Percentiles rank a stretch among this genome's conserved stretches.
phyloP scores from a whole-genome alignment of 441 rosid genomes.

The Kokia cookei region DNA sequence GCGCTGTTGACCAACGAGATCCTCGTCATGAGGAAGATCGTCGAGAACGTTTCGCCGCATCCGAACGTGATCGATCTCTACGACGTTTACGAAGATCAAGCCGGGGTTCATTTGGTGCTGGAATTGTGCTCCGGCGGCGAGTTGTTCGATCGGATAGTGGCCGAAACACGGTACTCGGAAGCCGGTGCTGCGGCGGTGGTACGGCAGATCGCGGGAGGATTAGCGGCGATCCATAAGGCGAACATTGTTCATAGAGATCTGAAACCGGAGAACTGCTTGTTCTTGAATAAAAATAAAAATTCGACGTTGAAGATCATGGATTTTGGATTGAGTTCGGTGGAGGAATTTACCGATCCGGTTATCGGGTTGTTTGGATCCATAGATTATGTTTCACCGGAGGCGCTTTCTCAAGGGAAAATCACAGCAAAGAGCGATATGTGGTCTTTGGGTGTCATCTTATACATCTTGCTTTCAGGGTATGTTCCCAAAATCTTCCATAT shows the following conservation, averaged over 20 bases:
- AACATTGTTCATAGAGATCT: conserved; percentile 67
- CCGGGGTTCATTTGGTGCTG: conserved; percentile 58
- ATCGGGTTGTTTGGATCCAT: conserved; percentile 74
- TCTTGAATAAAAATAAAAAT: conserved; percentile 38
- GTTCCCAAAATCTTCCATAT: background rate
- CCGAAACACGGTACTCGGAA: conserved; percentile 40
- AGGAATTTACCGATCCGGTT: conserved; percentile 66
- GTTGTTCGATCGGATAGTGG: conserved; percentile 59
- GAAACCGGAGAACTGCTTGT: conserved; percentile 72
- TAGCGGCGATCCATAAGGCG: conserved; percentile 45
- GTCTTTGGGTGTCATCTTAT: conserved; percentile 67
- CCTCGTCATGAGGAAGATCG: conserved; percentile 60
- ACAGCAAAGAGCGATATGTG: conserved; percentile 62
- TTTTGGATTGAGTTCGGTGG: conserved; percentile 69
- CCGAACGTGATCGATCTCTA: conserved; percentile 63
- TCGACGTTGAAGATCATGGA: conserved; percentile 74
- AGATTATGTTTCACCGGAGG: conserved; percentile 71
- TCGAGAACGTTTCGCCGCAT: conserved; percentile 64
- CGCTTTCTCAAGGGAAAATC: conserved; percentile 58
- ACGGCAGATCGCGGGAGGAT: conserved; percentile 54
- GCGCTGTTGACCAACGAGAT: conserved; percentile 68
- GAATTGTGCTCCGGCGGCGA: conserved; percentile 72
- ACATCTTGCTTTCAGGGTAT: conserved; percentile 66
- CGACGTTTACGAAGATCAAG: conserved; percentile 59
- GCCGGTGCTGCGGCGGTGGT: conserved; percentile 53